Conservation (phyloP, 225 moss, liverwort and hornwort species). For the Lunularia cruciata region DNA sequence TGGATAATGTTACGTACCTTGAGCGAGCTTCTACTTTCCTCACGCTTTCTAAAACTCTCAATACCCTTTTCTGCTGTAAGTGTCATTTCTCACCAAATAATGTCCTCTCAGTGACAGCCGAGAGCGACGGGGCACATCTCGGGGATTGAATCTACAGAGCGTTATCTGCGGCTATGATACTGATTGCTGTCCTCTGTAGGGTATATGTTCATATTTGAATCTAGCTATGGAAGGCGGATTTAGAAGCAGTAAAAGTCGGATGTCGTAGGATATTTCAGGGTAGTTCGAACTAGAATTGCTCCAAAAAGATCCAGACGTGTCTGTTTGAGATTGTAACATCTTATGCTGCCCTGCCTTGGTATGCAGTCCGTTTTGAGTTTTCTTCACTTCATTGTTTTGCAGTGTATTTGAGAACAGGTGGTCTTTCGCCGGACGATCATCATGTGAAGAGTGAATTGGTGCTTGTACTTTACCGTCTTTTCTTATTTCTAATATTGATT, state of each 20-base stretch:
- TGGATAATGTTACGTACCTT: conserved; percentile 51
- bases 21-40: conserved; percentile 73
- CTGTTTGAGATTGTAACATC: neutral
- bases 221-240: neutral
- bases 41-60: conserved; percentile 61
- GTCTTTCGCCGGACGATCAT: conserved; percentile 70
- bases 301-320: too few species aligned
- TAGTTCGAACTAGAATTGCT: too few species aligned
- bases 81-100: neutral
- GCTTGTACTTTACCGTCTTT: conserved; percentile 9
- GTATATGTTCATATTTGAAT: neutral
- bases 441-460: conserved; percentile 69
- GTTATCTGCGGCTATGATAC: neutral
- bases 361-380: neutral
- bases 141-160: neutral
- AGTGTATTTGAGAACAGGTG: conserved; percentile 77
- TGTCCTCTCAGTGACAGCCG: too few species aligned
- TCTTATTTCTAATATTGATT: too few species aligned
- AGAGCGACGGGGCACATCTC: too few species aligned
- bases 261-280: too few species aligned
- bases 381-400: conserved; percentile 15
- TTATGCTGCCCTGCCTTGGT: neutral
- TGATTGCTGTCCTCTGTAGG: neutral
- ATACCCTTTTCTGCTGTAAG: conserved; percentile 78
- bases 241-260: too few species aligned